Percentiles rank a stretch among this genome's conserved stretches.
These are phyloP conservation scores for Alternaria angustiovoidea DNA, from an alignment of 2,329 filamentous ascomycete genomes.

Conservation along the genomic window DNA sequence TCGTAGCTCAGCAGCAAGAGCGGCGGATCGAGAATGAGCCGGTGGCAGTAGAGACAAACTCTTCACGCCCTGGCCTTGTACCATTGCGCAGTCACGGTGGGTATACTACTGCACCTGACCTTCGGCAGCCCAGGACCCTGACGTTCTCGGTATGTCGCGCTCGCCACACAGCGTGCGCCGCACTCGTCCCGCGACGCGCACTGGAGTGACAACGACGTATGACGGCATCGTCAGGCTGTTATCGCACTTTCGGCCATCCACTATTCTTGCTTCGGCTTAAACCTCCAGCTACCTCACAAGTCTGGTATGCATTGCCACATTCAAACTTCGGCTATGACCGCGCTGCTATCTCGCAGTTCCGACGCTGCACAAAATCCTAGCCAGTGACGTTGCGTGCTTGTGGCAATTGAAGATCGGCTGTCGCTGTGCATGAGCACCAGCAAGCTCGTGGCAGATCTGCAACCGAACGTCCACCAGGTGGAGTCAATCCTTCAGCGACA, in stretches of 20 bases:
- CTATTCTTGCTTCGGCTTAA: slow-evolving; percentile 16
- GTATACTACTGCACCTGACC: slow-evolving; percentile 42
- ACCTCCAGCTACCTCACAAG: slow-evolving; percentile 10
- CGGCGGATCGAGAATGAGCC: background rate
- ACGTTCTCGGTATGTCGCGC: slow-evolving; percentile 27
- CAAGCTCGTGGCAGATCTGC: slow-evolving; percentile 31
- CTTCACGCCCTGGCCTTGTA: slow-evolving; percentile 24
- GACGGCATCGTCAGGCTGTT: slow-evolving; percentile 25
- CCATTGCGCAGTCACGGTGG: slow-evolving; percentile 29
- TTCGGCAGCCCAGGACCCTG: slow-evolving; percentile 29
- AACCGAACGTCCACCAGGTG: slow-evolving; percentile 8
- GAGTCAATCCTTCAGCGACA: slow-evolving; percentile 1
- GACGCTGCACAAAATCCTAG: slow-evolving; percentile 2
- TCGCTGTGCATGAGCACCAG: slow-evolving; percentile 19
- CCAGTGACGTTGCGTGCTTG: slow-evolving; percentile 27
- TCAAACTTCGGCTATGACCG: slow-evolving; percentile 17
- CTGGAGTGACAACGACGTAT: slow-evolving; percentile 33
- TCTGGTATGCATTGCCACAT: slow-evolving; percentile 17
- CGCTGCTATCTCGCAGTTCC: slow-evolving; percentile 2
- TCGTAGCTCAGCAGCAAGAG: background rate
- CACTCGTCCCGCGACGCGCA: slow-evolving; percentile 23
- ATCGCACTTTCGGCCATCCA: slow-evolving; percentile 13
- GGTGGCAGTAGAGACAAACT: slow-evolving; percentile 6
- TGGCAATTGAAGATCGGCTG: slow-evolving; percentile 24
- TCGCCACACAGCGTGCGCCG: slow-evolving; percentile 34